These are phyloP conservation scores for Xerocomellus chrysenteron DNA, from an alignment of 768 basidiomycete species.

Conservation along the genomic window DNA sequence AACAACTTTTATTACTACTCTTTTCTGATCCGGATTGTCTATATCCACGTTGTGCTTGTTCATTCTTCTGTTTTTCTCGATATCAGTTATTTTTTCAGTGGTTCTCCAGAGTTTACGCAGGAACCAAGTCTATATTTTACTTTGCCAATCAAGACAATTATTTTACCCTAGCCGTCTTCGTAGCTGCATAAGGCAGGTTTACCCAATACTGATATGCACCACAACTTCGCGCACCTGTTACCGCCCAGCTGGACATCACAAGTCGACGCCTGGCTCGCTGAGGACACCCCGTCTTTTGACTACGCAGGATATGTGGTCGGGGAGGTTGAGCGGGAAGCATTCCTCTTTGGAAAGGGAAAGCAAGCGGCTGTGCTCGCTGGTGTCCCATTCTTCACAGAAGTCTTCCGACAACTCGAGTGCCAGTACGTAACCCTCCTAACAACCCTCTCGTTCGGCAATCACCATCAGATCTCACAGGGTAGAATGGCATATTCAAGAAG, in stretches of 20 bases:
- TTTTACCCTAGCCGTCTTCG: background rate
- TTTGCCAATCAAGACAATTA: background rate
- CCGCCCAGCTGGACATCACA: slow-evolving; percentile 91
- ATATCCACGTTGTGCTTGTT: background rate
- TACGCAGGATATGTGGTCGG: slow-evolving; percentile 97
- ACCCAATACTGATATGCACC: slow-evolving; percentile 15
- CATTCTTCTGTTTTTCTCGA: background rate
- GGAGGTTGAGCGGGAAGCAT: slow-evolving; percentile 81
- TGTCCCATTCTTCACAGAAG: slow-evolving; percentile 91
- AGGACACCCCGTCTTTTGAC: slow-evolving; percentile 96
- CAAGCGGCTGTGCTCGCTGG: slow-evolving; percentile 82
- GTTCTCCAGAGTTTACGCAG: background rate
- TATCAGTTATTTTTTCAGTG: background rate
- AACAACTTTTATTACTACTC: slow-evolving; percentile 31
- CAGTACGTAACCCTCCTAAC: slow-evolving; percentile 53
- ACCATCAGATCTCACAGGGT: slow-evolving; percentile 52
- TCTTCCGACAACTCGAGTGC: slow-evolving; percentile 88
- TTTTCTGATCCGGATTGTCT: slow-evolving; percentile 16
- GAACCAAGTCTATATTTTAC: background rate
- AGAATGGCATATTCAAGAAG: slow-evolving; percentile 91
- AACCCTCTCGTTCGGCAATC: background rate
- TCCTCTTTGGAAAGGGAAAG: slow-evolving; percentile 87
- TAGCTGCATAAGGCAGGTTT: background rate
- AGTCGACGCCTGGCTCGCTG: slow-evolving; percentile 79
- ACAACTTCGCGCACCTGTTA: slow-evolving; percentile 62